Base-by-base conservation (phyloP, 1,284 basidiomycete species). In the Phellopilus nigrolimitatus region DNA sequence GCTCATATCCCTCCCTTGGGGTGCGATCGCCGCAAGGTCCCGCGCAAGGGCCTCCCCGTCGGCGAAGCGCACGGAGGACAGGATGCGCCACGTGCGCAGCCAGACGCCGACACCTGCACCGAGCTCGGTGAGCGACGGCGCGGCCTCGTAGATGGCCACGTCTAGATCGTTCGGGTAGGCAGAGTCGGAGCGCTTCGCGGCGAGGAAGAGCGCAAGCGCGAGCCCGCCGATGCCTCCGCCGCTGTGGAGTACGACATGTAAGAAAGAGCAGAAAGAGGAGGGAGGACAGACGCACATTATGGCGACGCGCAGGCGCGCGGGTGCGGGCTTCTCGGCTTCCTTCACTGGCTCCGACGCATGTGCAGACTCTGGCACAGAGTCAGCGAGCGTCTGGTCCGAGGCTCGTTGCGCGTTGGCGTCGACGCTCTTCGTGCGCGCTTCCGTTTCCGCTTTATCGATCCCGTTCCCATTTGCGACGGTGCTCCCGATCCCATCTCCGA, bases 191-290 rank as follows among this genome's bases (percentile, higher is more conserved):
- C 34, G 19, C 28, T 44, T 60, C 61, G 1, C 69, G 41, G 50
- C 21, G 7, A 76, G 64, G 2, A 68, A 68, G 9, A 74, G 68
- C 1, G 74, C 74, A 6, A 76, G 64, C 28, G 66, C 70, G 7
- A 78, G 62, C 8, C 75, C 75, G 17, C 73, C 71, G 33, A 76
- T 75, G 1, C 74, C 75, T 4, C 74, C 75, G 3, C 75, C 75
- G 41, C 75, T 78, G 46, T 4, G 43, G 27, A 10, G n/a, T 28
- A 19, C 8, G 30, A 13, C 34, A 38, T n/a, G n/a, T 10, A 21
- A 33, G 39, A 24, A 19, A 28, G 10, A 42, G 24, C 4, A 33
- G 39, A 17, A 43, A 7, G 37, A n/a, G n/a, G n/a, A n/a, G 17
- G 12, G 21, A 13, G n/a, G 9, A 19, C 15, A 39, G 25, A 52